Base-by-base conservation (phyloP, 805 yeast genomes). In the Sugiyamaella boreocaroliniensis region DNA sequence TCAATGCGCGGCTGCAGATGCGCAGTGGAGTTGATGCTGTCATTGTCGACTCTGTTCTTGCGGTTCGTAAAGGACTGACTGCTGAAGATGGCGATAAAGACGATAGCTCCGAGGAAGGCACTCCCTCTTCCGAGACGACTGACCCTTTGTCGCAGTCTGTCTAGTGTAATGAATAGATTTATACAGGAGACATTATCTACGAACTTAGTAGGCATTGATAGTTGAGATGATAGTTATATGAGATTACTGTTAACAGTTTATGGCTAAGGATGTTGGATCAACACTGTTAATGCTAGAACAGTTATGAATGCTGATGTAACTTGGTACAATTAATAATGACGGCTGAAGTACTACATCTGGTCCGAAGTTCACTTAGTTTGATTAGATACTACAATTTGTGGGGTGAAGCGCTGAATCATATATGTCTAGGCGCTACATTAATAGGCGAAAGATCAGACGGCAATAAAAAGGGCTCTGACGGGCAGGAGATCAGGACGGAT, bases 11-110 rank as follows among this genome's bases (percentile, higher is more conserved):
- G 59, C 72, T 86, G 53, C 97, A 92, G 68, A 84, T 92, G 84
- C 82, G 81, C 57, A 90, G 95, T 2, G 98, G 98, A 8, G 96
- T 92, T 11, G 98, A 92, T 74, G 99, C 99, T 0, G 97, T 92
- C n/a, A 92, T 92, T 70, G 97, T 88, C 2, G 98, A 92, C 69
- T 83, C 88, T 51, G 98, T 92, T 1, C 74, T 90, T 63, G 97
- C 96, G 0, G 95, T 90, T n/a, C 76, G 96, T 64, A 85, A 85
- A 61, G 96, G 87, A 7, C 74, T 90, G 56, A 78, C 80, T 5
- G 51, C 34, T 10, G 59, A 50, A 19, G 55, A 49, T 18, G 34
- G 29, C 8, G 53, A 43, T 9, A 32, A 32, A 14, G 37, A 32
- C 8, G 11, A 4, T 14, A 14, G n/a, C 8, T 32, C 37, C 4